Evolutionary conservation across 495 filamentous ascomycete species (phyloP).

Genomic region (Pyronema domesticum): DNA sequence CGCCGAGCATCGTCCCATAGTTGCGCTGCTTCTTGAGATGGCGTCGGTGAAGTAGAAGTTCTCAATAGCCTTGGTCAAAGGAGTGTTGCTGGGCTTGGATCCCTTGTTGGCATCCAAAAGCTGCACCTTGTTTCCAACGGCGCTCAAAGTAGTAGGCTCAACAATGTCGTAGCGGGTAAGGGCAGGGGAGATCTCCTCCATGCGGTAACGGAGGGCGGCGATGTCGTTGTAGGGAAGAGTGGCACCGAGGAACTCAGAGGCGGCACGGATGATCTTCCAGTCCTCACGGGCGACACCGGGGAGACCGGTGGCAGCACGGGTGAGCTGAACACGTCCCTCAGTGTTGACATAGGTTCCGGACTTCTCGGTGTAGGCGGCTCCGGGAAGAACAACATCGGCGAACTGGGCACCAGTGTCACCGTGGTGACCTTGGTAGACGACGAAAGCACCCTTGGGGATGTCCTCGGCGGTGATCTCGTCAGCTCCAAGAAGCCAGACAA

Average conservation of each 20-base stretch:
- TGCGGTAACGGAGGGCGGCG: slow-evolving; percentile 66
- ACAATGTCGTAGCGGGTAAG: slow-evolving; percentile 79
- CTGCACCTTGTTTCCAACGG: slow-evolving; percentile 53
- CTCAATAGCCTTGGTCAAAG: slow-evolving; percentile 67
- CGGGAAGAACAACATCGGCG: slow-evolving; percentile 85
- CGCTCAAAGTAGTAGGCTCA: slow-evolving; percentile 54
- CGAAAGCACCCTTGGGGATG: slow-evolving; percentile 84
- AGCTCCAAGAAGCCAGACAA: slow-evolving; percentile 90
- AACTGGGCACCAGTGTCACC: slow-evolving; percentile 83
- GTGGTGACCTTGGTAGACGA: slow-evolving; percentile 96
- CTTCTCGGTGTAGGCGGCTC: slow-evolving; percentile 93
- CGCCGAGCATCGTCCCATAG: slow-evolving; percentile 88
- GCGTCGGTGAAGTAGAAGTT: slow-evolving; percentile 96
- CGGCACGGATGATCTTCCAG: slow-evolving; percentile 94
- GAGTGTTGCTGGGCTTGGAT: slow-evolving; percentile 41
- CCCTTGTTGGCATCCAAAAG: slow-evolving; percentile 92
- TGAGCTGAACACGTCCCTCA: slow-evolving; percentile 86
- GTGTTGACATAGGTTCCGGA: slow-evolving; percentile 94
- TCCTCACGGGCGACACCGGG: slow-evolving; percentile 83
- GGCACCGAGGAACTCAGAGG: slow-evolving; percentile 72
- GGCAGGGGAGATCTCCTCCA: slow-evolving; percentile 84
- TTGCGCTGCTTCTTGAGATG: slow-evolving; percentile 87
- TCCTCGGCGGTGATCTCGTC: slow-evolving; percentile 69
- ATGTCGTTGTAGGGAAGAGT: slow-evolving; percentile 87
- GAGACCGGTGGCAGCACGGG: slow-evolving; percentile 64